A percentile compares a stretch with the other conserved stretches of the same genome.
phyloP scores from a whole-genome alignment of 2,329 filamentous ascomycete species.

The Botrytis elliptica region DNA sequence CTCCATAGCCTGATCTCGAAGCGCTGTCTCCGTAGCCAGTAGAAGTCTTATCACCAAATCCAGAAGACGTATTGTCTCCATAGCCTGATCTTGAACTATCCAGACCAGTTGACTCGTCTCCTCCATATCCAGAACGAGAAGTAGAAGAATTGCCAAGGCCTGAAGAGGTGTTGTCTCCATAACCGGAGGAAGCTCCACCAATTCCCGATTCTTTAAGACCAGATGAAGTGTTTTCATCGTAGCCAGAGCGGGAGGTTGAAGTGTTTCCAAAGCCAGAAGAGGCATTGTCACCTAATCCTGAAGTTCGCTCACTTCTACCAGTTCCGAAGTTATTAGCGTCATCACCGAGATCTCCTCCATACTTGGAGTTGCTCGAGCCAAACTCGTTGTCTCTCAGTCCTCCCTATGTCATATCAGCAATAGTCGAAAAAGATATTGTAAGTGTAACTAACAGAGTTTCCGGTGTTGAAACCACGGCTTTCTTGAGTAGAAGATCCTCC shows the following conservation, averaged over 20 bases:
- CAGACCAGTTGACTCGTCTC: background rate
- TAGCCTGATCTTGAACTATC: background rate
- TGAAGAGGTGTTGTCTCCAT: constrained; percentile 12
- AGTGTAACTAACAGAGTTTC: constrained; percentile 33
- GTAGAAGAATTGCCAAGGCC: constrained; percentile 15
- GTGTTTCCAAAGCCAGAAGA: constrained; percentile 28
- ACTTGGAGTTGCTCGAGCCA: constrained; percentile 20
- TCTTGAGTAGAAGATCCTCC: constrained; percentile 20
- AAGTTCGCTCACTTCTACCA: constrained; percentile 21
- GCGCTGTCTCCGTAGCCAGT: background rate
- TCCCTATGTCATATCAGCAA: constrained; percentile 32
- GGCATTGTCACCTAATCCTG: constrained; percentile 22
- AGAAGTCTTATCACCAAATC: constrained; percentile 8
- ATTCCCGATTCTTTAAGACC: constrained; percentile 22
- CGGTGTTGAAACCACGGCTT: constrained; percentile 18
- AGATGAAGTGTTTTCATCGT: background rate
- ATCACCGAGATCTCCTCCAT: constrained; percentile 12
- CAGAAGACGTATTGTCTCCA: background rate
- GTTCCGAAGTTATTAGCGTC: constrained; percentile 16
- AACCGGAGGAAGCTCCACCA: constrained; percentile 28
- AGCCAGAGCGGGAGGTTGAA: constrained; percentile 24
- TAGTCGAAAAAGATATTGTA: background rate
- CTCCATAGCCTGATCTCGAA: background rate
- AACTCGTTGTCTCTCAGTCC: constrained; percentile 27
- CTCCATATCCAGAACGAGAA: constrained; percentile 4